phyloP scores from a whole-genome alignment of 2,329 filamentous ascomycete species.

The Parascedosporium putredinis region DNA sequence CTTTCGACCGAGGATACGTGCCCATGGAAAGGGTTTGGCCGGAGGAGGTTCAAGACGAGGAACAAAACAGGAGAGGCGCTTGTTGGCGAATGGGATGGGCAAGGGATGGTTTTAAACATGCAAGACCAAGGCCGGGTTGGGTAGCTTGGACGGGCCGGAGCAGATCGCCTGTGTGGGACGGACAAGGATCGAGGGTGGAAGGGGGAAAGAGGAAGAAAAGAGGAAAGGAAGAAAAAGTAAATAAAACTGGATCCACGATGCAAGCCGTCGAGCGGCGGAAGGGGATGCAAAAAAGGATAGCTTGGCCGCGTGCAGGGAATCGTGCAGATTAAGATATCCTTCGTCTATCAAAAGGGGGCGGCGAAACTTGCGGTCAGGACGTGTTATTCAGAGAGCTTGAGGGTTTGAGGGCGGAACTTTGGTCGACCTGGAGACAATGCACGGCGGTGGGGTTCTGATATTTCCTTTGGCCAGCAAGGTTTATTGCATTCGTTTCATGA shows the following conservation, averaged over 20 bases:
- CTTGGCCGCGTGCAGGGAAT: not conserved
- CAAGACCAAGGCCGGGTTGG: not conserved
- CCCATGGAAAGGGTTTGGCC: not conserved
- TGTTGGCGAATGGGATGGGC: not conserved
- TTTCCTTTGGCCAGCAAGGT: not conserved
- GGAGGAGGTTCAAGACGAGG: not conserved
- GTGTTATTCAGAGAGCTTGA: not conserved
- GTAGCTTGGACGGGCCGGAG: too few relatives aligned
- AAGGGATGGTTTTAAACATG: not conserved
- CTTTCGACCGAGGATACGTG: not conserved
- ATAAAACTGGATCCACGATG: too few relatives aligned
- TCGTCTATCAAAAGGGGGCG: not conserved
- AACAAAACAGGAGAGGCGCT: not conserved
- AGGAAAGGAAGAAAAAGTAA: not conserved
- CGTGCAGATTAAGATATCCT: not conserved
- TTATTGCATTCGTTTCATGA: too few relatives aligned
- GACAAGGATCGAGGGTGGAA: not conserved
- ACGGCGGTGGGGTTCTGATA: not conserved
- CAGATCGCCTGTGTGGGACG: too few relatives aligned
- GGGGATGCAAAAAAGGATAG: not conserved
- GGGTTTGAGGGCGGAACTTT: not conserved
- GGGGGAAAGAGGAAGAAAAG: not conserved
- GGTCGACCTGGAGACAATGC: constrained; percentile 8
- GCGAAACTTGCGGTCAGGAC: constrained; percentile 2
- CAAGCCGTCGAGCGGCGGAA: not conserved